A percentile compares a stretch with the other conserved stretches of the same genome.
These are phyloP conservation scores for Graphium sp. DNA, from an alignment of 2,329 filamentous ascomycete species.

Conservation along the genomic window DNA sequence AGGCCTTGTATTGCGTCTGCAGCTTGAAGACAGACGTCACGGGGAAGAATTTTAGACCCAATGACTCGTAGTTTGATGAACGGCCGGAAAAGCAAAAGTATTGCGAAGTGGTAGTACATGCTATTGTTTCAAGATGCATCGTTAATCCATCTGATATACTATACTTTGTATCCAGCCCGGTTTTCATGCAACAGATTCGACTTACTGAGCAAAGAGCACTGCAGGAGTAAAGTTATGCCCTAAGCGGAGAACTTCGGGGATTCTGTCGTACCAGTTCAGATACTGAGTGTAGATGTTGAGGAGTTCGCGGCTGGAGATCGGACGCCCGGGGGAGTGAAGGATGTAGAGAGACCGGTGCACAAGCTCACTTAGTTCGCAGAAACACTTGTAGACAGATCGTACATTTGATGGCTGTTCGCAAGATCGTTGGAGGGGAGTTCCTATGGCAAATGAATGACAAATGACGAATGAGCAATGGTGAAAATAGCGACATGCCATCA, in stretches of 20 bases:
- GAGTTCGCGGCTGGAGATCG: slow-evolving; percentile 45
- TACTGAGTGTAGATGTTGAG: slow-evolving; percentile 51
- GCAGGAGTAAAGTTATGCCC: slow-evolving; percentile 57
- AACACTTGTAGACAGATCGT: slow-evolving; percentile 48
- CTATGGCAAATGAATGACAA: slow-evolving; percentile 12
- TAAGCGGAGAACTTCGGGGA: slow-evolving; percentile 46
- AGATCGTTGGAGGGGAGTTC: slow-evolving; percentile 33
- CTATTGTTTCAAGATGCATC: too few species aligned
- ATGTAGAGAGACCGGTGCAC: slow-evolving; percentile 56
- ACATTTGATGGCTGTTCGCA: slow-evolving; percentile 51
- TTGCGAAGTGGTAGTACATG: slow-evolving; percentile 56
- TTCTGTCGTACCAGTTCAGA: slow-evolving; percentile 51
- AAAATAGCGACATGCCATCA: too few species aligned
- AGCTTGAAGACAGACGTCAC: slow-evolving; percentile 47
- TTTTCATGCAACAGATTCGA: too few species aligned
- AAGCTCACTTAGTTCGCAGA: slow-evolving; percentile 57
- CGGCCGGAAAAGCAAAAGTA: slow-evolving; percentile 58
- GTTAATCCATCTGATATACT: slow-evolving; percentile 4
- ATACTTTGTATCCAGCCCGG: too few species aligned
- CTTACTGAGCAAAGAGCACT: slow-evolving; percentile 59
- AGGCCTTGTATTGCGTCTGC: slow-evolving; percentile 42
- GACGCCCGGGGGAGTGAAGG: slow-evolving; percentile 52
- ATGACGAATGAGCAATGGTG: slow-evolving; percentile 3
- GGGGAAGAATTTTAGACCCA: slow-evolving; percentile 43
- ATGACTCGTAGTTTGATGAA: slow-evolving; percentile 49